Percentiles rank a stretch among this genome's conserved stretches.
These are phyloP conservation scores for Syncephalis fuscata DNA, from an alignment of 371 early-diverging fungal genomes.

Conservation along the genomic window DNA sequence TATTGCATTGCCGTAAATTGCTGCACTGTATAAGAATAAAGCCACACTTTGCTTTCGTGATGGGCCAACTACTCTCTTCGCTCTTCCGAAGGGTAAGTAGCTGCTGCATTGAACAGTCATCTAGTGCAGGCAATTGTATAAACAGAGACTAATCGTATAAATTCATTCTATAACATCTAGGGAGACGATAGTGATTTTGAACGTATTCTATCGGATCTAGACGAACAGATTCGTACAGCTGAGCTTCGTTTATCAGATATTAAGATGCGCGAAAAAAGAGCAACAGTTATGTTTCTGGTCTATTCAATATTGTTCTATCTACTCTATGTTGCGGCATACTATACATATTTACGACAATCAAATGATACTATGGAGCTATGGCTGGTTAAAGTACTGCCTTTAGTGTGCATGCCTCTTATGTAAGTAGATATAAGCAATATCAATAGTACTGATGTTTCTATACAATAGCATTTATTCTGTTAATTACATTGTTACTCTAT, in stretches of 20 bases:
- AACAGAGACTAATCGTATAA: too few relatives aligned
- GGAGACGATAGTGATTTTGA: slow-evolving; percentile 51
- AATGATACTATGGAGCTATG: slow-evolving; percentile 20
- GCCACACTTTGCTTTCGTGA: too few relatives aligned
- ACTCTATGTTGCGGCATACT: slow-evolving; percentile 34
- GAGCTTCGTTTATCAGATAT: slow-evolving; percentile 44
- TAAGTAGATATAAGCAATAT: slow-evolving; percentile 10
- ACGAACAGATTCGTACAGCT: slow-evolving; percentile 50
- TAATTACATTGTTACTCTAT: slow-evolving; percentile 25
- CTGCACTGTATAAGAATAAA: too few relatives aligned
- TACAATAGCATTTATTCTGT: slow-evolving; percentile 26
- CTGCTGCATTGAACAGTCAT: too few relatives aligned
- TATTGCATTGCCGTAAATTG: too few relatives aligned
- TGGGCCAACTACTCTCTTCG: too few relatives aligned
- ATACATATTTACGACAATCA: slow-evolving; percentile 26
- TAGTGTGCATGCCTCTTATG: slow-evolving; percentile 31
- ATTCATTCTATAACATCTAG: too few relatives aligned
- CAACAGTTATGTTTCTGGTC: slow-evolving; percentile 45
- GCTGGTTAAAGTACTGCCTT: slow-evolving; percentile 24
- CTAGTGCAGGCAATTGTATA: too few relatives aligned
- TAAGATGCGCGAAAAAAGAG: slow-evolving; percentile 37
- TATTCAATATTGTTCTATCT: slow-evolving; percentile 52
- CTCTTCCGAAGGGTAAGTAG: too few relatives aligned
- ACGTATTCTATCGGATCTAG: slow-evolving; percentile 58
- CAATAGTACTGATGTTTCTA: background rate